These are phyloP conservation scores for Tylopilus sp. DNA, from an alignment of 1,284 basidiomycete genomes.

Conservation along the genomic window DNA sequence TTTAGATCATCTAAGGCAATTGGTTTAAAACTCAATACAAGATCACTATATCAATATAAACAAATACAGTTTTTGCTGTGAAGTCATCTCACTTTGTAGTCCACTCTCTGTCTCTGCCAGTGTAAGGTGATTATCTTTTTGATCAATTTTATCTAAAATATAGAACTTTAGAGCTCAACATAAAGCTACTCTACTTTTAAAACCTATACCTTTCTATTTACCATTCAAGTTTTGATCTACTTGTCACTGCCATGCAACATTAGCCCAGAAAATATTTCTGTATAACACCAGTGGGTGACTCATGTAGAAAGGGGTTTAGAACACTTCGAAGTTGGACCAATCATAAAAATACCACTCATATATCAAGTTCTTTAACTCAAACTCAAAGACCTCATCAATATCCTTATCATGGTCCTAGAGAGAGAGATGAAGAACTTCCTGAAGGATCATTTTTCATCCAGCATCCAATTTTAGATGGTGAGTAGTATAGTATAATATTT, in stretches of 20 bases:
- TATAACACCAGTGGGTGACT: not conserved
- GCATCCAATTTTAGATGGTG: not conserved
- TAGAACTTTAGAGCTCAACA: too few species aligned
- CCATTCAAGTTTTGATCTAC: too few species aligned
- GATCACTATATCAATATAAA: too few species aligned
- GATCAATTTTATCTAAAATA: too few species aligned
- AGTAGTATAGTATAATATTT: not conserved
- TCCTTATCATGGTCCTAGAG: not conserved
- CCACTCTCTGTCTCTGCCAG: too few species aligned
- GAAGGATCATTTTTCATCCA: not conserved
- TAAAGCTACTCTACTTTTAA: too few species aligned
- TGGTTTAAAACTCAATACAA: too few species aligned
- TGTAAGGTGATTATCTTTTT: too few species aligned
- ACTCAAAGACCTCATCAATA: not conserved
- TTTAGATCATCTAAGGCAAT: too few species aligned
- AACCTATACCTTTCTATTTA: too few species aligned
- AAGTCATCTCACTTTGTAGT: too few species aligned
- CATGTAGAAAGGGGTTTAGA: not conserved
- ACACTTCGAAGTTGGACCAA: not conserved
- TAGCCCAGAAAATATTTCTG: not conserved
- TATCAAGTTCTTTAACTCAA: not conserved
- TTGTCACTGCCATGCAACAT: not conserved
- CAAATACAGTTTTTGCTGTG: too few species aligned
- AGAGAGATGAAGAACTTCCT: not conserved
- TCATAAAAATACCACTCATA: not conserved